Conservation (phyloP, 148 eudicot species). For the Cornus florida region DNA sequence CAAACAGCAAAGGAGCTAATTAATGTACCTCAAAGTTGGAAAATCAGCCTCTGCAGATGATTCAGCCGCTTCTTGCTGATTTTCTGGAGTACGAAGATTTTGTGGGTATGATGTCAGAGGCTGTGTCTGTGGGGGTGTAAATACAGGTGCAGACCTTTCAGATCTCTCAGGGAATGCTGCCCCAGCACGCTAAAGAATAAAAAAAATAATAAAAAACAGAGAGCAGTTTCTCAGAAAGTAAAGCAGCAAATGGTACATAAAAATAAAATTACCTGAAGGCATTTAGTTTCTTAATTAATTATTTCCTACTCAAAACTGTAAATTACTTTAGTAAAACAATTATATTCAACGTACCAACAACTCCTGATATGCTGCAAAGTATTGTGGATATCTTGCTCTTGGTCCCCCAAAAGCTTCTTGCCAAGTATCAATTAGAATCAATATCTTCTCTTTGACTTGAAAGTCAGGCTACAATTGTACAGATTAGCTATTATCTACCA, state of each 20-base stretch:
- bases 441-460: slow-evolving; percentile 93
- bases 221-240: too few species aligned
- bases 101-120: slow-evolving; percentile 75
- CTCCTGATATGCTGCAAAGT: slow-evolving; percentile 91
- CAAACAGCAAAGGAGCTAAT: slow-evolving; percentile 1
- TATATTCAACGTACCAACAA: slow-evolving; percentile 57
- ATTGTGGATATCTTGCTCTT: slow-evolving; percentile 92
- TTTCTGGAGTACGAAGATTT: slow-evolving; percentile 56
- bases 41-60: slow-evolving; percentile 76
- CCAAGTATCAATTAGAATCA: slow-evolving; percentile 92
- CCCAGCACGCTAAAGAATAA: slow-evolving; percentile 68
- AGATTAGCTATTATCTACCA: neutral
- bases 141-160: slow-evolving; percentile 79
- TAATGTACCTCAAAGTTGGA: slow-evolving; percentile 74
- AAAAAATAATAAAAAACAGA: too few species aligned
- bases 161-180: slow-evolving; percentile 87
- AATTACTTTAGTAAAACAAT: neutral
- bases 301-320: neutral
- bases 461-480: slow-evolving; percentile 62
- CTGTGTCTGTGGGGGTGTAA: slow-evolving; percentile 95
- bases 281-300: neutral
- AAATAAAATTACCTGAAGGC: neutral
- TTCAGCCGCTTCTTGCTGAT: slow-evolving; percentile 53
- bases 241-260: neutral
- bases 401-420: slow-evolving; percentile 99